Conservation (phyloP, 2,329 filamentous ascomycete species). For the Metarhizium rileyi region DNA sequence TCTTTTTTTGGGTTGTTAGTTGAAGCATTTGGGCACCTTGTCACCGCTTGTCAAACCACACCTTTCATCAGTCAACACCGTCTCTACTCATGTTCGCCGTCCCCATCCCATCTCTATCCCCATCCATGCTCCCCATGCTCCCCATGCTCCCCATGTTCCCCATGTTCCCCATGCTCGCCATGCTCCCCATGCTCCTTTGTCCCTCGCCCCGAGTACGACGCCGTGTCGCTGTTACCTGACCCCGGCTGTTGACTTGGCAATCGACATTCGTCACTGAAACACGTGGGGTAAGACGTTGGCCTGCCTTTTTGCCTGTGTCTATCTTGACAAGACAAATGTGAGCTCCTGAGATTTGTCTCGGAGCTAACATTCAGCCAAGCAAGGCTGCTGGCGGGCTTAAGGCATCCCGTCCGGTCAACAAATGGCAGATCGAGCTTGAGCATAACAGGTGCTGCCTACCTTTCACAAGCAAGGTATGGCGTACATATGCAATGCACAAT, state of each 20-base stretch:
- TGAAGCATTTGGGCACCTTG: not conserved
- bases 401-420: not conserved
- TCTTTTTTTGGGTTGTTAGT: not conserved
- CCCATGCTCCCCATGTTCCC: too few species aligned
- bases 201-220: not conserved
- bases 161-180: too few species aligned
- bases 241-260: constrained; percentile 14
- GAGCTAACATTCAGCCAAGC: not conserved
- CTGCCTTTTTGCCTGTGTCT: not conserved
- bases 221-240: not conserved
- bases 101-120: too few species aligned
- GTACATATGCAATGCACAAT: not conserved
- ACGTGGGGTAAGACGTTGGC: constrained; percentile 7
- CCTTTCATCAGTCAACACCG: not conserved
- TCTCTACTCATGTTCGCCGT: not conserved
- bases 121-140: not conserved
- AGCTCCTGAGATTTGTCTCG: not conserved
- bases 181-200: not conserved
- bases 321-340: not conserved
- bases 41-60: not conserved
- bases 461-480: not conserved
- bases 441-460: not conserved
- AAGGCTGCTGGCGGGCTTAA: too few species aligned
- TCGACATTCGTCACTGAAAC: constrained; percentile 16
- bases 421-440: not conserved